These are phyloP conservation scores for Uronychia setigera DNA, from an alignment of 73 alveolate genomes.

Conservation along the genomic window DNA sequence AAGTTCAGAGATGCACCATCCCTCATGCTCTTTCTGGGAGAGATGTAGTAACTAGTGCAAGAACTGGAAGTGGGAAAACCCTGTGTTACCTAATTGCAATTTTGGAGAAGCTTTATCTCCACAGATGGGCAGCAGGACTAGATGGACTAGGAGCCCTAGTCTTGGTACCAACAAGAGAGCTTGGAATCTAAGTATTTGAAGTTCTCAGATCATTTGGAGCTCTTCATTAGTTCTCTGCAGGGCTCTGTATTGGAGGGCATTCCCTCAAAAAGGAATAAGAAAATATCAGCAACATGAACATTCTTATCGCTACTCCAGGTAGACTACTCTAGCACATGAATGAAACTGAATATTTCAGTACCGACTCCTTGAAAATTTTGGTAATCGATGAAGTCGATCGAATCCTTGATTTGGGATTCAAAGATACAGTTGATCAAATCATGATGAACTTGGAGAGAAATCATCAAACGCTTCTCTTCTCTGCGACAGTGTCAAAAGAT, in stretches of 20 bases:
- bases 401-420: slow-evolving; percentile 88
- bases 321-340: slow-evolving; percentile 88
- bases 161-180: slow-evolving; percentile 90
- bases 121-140: slow-evolving; percentile 58
- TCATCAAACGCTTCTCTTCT: slow-evolving; percentile 77
- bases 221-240: slow-evolving; percentile 78
- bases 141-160: slow-evolving; percentile 89
- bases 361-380: slow-evolving; percentile 69
- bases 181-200: slow-evolving; percentile 86
- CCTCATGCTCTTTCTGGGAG: slow-evolving; percentile 94
- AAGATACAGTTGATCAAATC: slow-evolving; percentile 75
- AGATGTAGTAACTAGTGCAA: slow-evolving; percentile 87
- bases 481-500: slow-evolving; percentile 82
- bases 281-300: slow-evolving; percentile 65
- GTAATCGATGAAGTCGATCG: slow-evolving; percentile 93
- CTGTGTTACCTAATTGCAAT: slow-evolving; percentile 78
- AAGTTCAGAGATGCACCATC: slow-evolving; percentile 87
- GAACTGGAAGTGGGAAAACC: slow-evolving; percentile 95
- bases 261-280: slow-evolving; percentile 66
- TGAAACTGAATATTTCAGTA: slow-evolving; percentile 83
- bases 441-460: slow-evolving; percentile 75
- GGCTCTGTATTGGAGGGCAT: slow-evolving; percentile 90
- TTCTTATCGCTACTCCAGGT: slow-evolving; percentile 92
- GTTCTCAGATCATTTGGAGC: slow-evolving; percentile 75
- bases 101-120: slow-evolving; percentile 73